Evolutionary conservation across 306 rosid species (phyloP).

Genomic region (Rosa multiflora): DNA sequence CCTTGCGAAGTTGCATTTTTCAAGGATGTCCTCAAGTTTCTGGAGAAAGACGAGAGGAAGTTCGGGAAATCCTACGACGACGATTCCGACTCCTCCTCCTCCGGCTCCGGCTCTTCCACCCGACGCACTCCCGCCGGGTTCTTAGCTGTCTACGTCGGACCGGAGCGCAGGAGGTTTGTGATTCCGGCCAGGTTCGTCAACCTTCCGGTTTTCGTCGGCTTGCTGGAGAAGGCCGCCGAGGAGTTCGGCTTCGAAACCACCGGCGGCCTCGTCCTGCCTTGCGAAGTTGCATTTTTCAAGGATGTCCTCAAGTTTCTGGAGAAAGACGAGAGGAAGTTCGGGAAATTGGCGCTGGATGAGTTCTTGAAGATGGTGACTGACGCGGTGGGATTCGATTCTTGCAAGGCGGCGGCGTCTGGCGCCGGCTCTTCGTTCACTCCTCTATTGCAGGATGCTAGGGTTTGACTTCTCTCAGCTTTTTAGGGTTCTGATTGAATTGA

Average conservation of each 20-base stretch:
- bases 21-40: neutral
- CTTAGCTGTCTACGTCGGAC: conserved; percentile 46
- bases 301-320: neutral
- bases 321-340: conserved; percentile 4
- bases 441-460: conserved; percentile 29
- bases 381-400: conserved; percentile 20
- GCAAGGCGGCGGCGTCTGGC: conserved; percentile 25
- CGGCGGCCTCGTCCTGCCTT: conserved; percentile 24
- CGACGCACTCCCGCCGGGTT: conserved; percentile 37
- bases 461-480: conserved; percentile 17
- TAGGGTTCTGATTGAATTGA: neutral
- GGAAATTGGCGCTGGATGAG: conserved; percentile 1
- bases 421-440: conserved; percentile 20
- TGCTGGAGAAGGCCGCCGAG: conserved; percentile 41
- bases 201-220: conserved; percentile 36
- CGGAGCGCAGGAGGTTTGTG: conserved; percentile 37
- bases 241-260: conserved; percentile 40
- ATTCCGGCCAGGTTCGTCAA: conserved; percentile 52
- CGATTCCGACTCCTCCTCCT: neutral
- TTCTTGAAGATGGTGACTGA: conserved; percentile 25
- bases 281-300: conserved; percentile 15
- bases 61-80: neutral
- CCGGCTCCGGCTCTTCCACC: neutral
- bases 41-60: neutral
- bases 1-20: conserved; percentile 23